Conservation (phyloP, 129 eudicot species). For the Flaveria ramosissima region DNA sequence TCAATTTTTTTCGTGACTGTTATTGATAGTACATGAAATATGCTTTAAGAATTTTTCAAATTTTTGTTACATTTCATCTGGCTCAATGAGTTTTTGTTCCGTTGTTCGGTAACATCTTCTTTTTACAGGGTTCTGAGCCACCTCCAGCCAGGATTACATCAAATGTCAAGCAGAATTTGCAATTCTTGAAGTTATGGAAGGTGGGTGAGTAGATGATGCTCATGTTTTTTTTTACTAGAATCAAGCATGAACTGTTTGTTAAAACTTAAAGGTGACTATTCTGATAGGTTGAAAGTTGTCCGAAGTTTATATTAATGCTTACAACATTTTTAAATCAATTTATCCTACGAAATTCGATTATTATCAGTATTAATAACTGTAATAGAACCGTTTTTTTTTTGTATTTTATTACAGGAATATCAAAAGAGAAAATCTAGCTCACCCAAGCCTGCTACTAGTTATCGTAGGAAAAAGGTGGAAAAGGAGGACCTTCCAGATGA, state of each 20-base stretch:
- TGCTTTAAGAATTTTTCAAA: not conserved
- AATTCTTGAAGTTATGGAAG: slow-evolving; percentile 80
- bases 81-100: not conserved
- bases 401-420: slow-evolving; percentile 52
- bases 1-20: not conserved
- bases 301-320: not conserved
- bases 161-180: slow-evolving; percentile 89
- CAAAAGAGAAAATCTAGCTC: slow-evolving; percentile 64
- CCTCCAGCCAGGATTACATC: slow-evolving; percentile 89
- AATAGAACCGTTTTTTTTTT: not conserved
- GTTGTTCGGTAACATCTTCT: not conserved
- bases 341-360: not conserved
- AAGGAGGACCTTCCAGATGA: slow-evolving; percentile 82
- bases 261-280: not conserved
- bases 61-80: not conserved
- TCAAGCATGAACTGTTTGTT: not conserved
- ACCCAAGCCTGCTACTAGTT: slow-evolving; percentile 80
- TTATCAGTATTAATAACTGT: not conserved
- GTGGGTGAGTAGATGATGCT: slow-evolving; percentile 33
- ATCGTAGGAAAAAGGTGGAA: slow-evolving; percentile 83
- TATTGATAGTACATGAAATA: not conserved
- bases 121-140: slow-evolving; percentile 59
- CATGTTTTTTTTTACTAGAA: not conserved
- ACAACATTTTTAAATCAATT: not conserved
- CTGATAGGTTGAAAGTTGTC: not conserved